A percentile compares a stretch with the other conserved stretches of the same genome.
Conservation (phyloP, 1,284 basidiomycete genomes). For the Pseudozyma sp. region DNA sequence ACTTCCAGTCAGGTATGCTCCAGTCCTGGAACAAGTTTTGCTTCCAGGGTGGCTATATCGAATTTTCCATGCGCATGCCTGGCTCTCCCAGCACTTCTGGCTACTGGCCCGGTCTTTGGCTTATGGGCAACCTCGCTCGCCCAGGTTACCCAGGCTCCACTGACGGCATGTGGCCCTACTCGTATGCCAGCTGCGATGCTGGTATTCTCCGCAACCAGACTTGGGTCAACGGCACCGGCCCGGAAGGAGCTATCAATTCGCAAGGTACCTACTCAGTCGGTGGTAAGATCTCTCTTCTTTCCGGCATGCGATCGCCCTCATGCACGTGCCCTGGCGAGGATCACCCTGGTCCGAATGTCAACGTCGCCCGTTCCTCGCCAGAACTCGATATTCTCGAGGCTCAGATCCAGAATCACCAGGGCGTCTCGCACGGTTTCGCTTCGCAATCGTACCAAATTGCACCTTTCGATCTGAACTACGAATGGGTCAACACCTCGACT, state of each 20-base stretch:
- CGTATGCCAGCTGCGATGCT: conserved; percentile 67
- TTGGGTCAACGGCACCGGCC: conserved; percentile 53
- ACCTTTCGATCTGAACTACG: conserved; percentile 64
- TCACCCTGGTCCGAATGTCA: conserved; percentile 61
- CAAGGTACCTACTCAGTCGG: conserved; percentile 32
- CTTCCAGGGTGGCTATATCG: conserved; percentile 68
- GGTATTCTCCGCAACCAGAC: conserved; percentile 64
- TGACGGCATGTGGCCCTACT: conserved; percentile 69
- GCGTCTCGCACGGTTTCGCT: conserved; percentile 51
- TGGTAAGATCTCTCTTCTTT: conserved; percentile 39
- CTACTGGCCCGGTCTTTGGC: conserved; percentile 71
- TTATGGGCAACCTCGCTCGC: conserved; percentile 65
- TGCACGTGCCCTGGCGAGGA: conserved; percentile 65
- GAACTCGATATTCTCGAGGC: conserved; percentile 69
- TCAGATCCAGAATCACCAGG: conserved; percentile 72
- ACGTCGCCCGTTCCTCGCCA: conserved; percentile 67
- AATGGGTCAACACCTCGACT: conserved; percentile 51
- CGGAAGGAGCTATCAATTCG: conserved; percentile 47
- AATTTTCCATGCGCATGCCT: conserved; percentile 60
- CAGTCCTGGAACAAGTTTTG: conserved; percentile 67
- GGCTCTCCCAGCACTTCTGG: conserved; percentile 66
- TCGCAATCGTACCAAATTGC: conserved; percentile 68
- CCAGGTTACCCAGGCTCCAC: conserved; percentile 67
- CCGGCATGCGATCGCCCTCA: conserved; percentile 43
- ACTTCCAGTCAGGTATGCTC: conserved; percentile 65